Percentiles rank a stretch among this genome's conserved stretches.
Conservation (phyloP, 495 filamentous ascomycete genomes). For the Geoglossum glabrum region DNA sequence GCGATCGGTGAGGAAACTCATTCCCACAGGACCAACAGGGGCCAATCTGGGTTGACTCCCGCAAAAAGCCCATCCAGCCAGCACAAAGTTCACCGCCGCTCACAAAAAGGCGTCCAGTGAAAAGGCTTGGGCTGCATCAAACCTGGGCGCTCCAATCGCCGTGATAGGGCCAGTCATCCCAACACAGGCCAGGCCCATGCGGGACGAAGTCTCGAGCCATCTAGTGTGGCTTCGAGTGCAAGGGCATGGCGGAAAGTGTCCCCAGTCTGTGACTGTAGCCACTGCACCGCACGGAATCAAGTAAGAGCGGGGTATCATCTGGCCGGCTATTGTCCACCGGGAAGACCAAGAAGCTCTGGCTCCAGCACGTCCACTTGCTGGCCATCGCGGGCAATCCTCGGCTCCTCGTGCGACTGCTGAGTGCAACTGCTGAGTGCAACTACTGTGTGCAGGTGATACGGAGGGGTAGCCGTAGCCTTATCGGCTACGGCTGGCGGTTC, state of each 20-base stretch:
- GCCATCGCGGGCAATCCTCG: no score
- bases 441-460: background rate
- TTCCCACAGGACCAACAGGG: background rate
- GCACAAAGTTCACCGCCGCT: background rate
- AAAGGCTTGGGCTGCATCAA: background rate
- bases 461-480: background rate
- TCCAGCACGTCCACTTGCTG: background rate
- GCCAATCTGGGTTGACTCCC: background rate
- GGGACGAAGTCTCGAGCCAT: background rate
- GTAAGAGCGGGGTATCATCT: background rate
- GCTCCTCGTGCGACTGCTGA: background rate
- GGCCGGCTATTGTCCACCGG: background rate
- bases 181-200: background rate
- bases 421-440: no score
- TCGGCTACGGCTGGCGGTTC: background rate
- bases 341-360: background rate
- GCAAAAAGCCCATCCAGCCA: background rate
- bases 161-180: background rate
- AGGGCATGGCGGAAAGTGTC: background rate
- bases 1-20: background rate
- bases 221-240: background rate
- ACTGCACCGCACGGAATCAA: background rate
- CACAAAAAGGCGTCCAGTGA: background rate
- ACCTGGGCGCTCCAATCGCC: background rate
- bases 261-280: background rate